Base-by-base conservation (phyloP, 768 basidiomycete species). In the Russula griseocarnosa region DNA sequence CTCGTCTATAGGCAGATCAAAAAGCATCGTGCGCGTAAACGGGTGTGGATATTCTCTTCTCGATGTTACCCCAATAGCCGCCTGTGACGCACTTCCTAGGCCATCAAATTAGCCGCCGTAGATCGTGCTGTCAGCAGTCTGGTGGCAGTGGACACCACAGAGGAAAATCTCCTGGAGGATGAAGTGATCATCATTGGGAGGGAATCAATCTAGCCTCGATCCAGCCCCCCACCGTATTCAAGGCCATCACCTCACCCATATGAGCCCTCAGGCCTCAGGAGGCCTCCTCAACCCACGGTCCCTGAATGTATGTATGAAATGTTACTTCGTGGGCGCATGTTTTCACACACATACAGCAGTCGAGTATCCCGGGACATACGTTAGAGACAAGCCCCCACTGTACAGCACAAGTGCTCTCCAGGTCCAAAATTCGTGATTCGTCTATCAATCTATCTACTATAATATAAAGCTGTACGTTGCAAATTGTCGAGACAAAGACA, bases 361-460 rank as follows among this genome's bases (percentile, higher is more conserved):
- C 16, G 55, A 51, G 38, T 18, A 26, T 52, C 18, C 38, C 24
- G 16, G 14, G 40, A 24, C 24, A 32, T 50, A 59, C 40, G 24
- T 36, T 38, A 56, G 54, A 36, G 55, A 61, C 36, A 57, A 52
- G 44, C 42, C 60, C 46, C 55, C 60, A 13, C n/a, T 22, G 10
- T 61, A 57, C 18, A 44, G 14, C 22, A 7, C 54, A 36, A 20
- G 32, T 18, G 24, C 24, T 16, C 42, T 44, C 18, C 53, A 20
- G 30, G 58, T 65, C 16, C 63, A 55, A 8, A 60, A 65, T 42
- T 1, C 38, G 10, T 65, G 50, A 61, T 28, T 3, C 20, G 34
- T n/a, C 47, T 24, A 11, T 22, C 22, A 22, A n/a, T n/a, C n/a
- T n/a, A n/a, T n/a, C n/a, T n/a, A n/a, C n/a, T n/a, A n/a, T n/a